Conservation (phyloP, 2,329 filamentous ascomycete genomes). For the Verticillium albo-atrum region DNA sequence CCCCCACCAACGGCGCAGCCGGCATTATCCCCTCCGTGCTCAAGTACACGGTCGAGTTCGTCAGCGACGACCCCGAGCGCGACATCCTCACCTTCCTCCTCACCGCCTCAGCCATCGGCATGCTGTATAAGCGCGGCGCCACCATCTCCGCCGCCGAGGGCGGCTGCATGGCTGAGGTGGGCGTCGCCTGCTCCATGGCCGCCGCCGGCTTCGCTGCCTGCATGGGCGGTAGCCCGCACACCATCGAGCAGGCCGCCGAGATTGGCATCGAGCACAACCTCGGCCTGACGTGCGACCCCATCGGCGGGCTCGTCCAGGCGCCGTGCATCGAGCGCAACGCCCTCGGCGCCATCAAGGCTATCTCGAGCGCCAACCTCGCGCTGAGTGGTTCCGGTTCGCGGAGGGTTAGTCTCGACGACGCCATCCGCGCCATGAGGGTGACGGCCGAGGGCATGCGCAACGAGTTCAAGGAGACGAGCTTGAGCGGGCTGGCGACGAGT, state of each 20-base stretch:
- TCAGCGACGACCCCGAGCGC: conserved; percentile 44
- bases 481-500: conserved; percentile 45
- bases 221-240: conserved; percentile 46
- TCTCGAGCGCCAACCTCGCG: conserved; percentile 44
- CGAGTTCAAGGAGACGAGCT: conserved; percentile 49
- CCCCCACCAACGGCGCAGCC: conserved; percentile 46
- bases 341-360: conserved; percentile 45
- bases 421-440: conserved; percentile 44
- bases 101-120: conserved; percentile 44
- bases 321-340: conserved; percentile 49
- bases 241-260: conserved; percentile 46
- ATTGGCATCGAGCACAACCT: conserved; percentile 50
- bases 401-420: conserved; percentile 45
- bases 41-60: conserved; percentile 45
- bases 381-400: conserved; percentile 41
- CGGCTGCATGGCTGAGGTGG: conserved; percentile 50
- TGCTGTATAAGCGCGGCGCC: conserved; percentile 49
- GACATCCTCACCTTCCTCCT: conserved; percentile 44
- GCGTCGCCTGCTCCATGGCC: conserved; percentile 48
- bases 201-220: conserved; percentile 46
- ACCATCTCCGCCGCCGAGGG: conserved; percentile 48
- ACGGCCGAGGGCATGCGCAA: conserved; percentile 48
- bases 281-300: conserved; percentile 45
- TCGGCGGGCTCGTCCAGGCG: conserved; percentile 44
- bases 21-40: conserved; percentile 47